Evolutionary conservation across 78 protist species (phyloP), one percentile per base, ranked within the genome.

Genomic region (Dictyostelium firmibasis): DNA sequence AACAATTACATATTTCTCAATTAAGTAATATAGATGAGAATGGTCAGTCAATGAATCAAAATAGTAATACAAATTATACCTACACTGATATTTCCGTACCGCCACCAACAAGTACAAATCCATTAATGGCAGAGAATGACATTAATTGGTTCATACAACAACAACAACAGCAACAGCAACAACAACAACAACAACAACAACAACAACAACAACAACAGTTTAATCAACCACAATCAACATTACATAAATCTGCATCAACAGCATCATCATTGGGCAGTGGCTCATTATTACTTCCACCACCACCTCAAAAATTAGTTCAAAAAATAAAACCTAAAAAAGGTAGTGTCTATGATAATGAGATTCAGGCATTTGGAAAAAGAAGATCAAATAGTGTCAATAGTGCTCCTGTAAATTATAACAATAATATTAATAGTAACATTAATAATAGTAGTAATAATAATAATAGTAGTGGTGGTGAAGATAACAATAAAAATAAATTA

Each of bases 211-310:
- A 50, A 81, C 29, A 29, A 11, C 31, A 77, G 20, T n/a, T n/a
- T 18, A 8, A 43, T n/a, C 1, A 43, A 29, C 60, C 11, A 16
- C n/a, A 25, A 5, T 47, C 41, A 18, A 79, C 44, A 47, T 10
- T 36, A 33, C 38, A 44, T 18, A 25, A 35, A 25, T 41, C 38
- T 31, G 33, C 60, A 50, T 25, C 60, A 53, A 81, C n/a, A 53
- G 70, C 35, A n/a, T 31, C 31, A 43, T 31, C 41, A 79, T 7
- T 79, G 1, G 47, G 47, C 27, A 79, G 23, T 35, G 14, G 53
- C 6, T 57, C 70, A 25, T 43, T 82, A 33, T 25, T 82, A 33
- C 25, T 82, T 6, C 86, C 86, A 82, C 86, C 86, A n/a, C 86
- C 86, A 23, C 86, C 86, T 25, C 36, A 29, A 25, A 82, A 57